phyloP scores from a whole-genome alignment of 2,329 filamentous ascomycete species.

The Cercospora sp. region DNA sequence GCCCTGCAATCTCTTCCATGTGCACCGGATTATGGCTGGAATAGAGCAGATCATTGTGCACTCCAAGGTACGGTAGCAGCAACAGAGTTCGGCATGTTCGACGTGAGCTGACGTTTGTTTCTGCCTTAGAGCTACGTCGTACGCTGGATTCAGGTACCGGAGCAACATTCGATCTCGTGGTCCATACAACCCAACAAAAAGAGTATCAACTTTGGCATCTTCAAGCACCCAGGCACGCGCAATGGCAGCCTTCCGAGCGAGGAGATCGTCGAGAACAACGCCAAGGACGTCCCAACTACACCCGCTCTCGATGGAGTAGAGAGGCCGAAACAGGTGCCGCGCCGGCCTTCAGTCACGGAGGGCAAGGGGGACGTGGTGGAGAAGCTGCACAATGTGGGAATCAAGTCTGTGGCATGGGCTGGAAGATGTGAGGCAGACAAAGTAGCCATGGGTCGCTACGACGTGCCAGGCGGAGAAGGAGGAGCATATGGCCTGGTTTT shows the following conservation, averaged over 20 bases:
- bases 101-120: slow-evolving; percentile 7
- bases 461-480: slow-evolving; percentile 70
- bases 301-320: slow-evolving; percentile 41
- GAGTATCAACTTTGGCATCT: slow-evolving; percentile 96
- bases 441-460: slow-evolving; percentile 85
- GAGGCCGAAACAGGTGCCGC: slow-evolving; percentile 46
- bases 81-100: background rate
- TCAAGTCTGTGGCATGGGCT: slow-evolving; percentile 71
- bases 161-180: slow-evolving; percentile 93
- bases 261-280: slow-evolving; percentile 41
- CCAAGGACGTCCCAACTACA: slow-evolving; percentile 40
- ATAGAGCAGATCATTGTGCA: slow-evolving; percentile 97
- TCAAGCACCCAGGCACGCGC: slow-evolving; percentile 86
- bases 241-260: slow-evolving; percentile 51
- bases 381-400: slow-evolving; percentile 61
- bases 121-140: slow-evolving; percentile 83
- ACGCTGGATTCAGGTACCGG: slow-evolving; percentile 90
- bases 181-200: slow-evolving; percentile 97
- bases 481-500: slow-evolving; percentile 97
- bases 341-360: slow-evolving; percentile 46
- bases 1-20: background rate
- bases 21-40: slow-evolving; percentile 67
- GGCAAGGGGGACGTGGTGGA: slow-evolving; percentile 62
- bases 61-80: slow-evolving; percentile 70
- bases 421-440: slow-evolving; percentile 97